Conservation (phyloP, 495 filamentous ascomycete species). For the Corynascus novoguineensis region DNA sequence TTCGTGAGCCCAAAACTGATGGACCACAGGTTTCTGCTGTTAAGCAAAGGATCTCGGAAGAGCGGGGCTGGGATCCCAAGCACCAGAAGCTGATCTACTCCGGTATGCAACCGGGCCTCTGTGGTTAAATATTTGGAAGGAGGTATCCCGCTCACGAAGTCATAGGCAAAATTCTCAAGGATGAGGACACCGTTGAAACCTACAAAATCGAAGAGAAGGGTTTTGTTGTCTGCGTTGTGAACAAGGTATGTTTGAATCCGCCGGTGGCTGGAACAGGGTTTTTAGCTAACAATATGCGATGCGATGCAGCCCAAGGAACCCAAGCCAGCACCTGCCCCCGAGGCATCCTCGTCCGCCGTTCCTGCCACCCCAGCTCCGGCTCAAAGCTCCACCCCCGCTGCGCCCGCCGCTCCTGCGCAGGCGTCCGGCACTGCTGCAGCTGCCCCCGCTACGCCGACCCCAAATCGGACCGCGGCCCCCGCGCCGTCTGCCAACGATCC, state of each 20-base stretch:
- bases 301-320: constrained; percentile 19
- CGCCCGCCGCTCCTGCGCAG: constrained; percentile 54
- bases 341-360: constrained; percentile 46
- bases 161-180: constrained; percentile 92
- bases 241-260: constrained; percentile 60
- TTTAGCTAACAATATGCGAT: constrained; percentile 24
- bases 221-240: constrained; percentile 94
- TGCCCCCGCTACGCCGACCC: constrained; percentile 64
- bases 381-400: constrained; percentile 52
- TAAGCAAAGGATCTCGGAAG: constrained; percentile 80
- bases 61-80: constrained; percentile 87
- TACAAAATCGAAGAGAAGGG: constrained; percentile 99
- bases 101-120: constrained; percentile 53
- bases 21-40: constrained; percentile 67
- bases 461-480: constrained; percentile 41
- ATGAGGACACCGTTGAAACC: constrained; percentile 89
- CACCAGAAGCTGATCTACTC: constrained; percentile 95
- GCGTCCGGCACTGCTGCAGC: constrained; percentile 52
- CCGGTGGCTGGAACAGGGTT: not conserved
- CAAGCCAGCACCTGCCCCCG: constrained; percentile 49
- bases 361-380: constrained; percentile 67
- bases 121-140: not conserved
- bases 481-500: constrained; percentile 43
- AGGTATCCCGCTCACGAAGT: not conserved
- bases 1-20: constrained; percentile 15